Evolutionary conservation across 306 rosid genomes (phyloP), one percentile per base, ranked within the genome.

Genomic region (Cyamopsis tetragonoloba): DNA sequence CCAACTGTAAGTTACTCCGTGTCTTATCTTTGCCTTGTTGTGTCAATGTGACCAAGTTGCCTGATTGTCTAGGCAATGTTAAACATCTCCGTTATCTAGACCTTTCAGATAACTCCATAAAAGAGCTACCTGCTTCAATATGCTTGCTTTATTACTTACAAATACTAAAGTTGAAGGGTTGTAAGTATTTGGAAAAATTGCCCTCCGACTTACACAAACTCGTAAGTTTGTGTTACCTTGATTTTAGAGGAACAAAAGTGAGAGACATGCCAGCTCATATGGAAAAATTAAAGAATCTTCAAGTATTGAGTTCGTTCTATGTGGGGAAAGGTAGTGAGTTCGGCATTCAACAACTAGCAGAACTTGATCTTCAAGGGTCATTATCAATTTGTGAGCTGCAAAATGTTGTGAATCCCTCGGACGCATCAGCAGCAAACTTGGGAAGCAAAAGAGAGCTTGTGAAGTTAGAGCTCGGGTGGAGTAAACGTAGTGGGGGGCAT

Each of bases 401-500:
- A 17, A 70, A 77, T 27, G 11, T 63, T 17, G 31, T 0, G 1
- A 6, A 38, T 37, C 61, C 58, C 2, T 26, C 1, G 20, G 70
- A 71, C 49, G 73, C 70, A 12, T 4, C 4, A 10, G 17, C 41
- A 0, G 42, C 55, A 2, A 27, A 48, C 13, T 47, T 77, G 30
- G 35, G 24, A 41, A 37, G 9, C 4, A 70, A 70, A 49, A 0
- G 2, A 0, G 6, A 55, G 30, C 62, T 77, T 6, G 20, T 24
- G 48, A 8, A 14, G 4, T 38, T 77, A 9, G 17, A 9, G 32
- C 47, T 77, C 1, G 5, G 27, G 19, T 77, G 82, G 82, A 38
- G 13, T 6, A n/a, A n/a, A n/a, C n/a, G n/a, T n/a, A n/a, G n/a
- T 13, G 4, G 1, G 2, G 8, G n/a, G 0, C 2, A 19, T 30